A percentile compares a stretch with the other conserved stretches of the same genome.
phyloP scores from a whole-genome alignment of 2,329 filamentous ascomycete species.

The Teratosphaeria pseudoeucalypti region DNA sequence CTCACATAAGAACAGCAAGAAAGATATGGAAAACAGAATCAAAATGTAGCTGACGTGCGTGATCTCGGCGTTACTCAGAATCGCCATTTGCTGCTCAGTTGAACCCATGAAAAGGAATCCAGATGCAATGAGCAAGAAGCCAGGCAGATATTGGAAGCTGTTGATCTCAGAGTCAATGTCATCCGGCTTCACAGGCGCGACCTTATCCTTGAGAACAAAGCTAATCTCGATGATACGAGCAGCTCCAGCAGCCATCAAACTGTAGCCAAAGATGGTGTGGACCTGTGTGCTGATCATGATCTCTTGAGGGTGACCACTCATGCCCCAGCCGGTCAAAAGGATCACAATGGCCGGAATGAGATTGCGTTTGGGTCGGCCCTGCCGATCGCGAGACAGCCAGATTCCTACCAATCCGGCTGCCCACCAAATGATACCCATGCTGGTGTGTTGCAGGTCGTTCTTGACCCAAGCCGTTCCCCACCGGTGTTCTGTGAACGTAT shows the following conservation, averaged over 20 bases:
- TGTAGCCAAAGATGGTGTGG: conserved; percentile 86
- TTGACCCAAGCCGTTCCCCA: conserved; percentile 84
- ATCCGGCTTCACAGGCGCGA: conserved; percentile 24
- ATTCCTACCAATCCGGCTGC: conserved; percentile 80
- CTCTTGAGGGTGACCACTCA: conserved; percentile 83
- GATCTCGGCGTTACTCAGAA: conserved; percentile 63
- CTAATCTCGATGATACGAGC: conserved; percentile 82
- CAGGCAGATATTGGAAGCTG: conserved; percentile 41
- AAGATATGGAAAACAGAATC: conserved; percentile 81
- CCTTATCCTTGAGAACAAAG: conserved; percentile 70
- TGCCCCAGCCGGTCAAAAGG: conserved; percentile 84
- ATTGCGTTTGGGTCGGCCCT: conserved; percentile 82
- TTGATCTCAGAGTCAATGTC: conserved; percentile 27
- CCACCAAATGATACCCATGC: conserved; percentile 99
- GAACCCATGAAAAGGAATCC: conserved; percentile 97
- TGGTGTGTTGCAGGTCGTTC: conserved; percentile 95
- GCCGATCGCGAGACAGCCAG: conserved; percentile 77
- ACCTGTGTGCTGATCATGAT: conserved; percentile 77
- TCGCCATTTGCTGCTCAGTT: conserved; percentile 87
- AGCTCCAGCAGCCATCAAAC: conserved; percentile 79
- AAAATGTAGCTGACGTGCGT: conserved; percentile 88
- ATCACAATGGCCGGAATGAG: conserved; percentile 88
- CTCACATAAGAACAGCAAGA: conserved; percentile 77
- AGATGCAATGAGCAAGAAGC: conserved; percentile 66
- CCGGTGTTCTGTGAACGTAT: conserved; percentile 94